Percentiles rank a stretch among this genome's conserved stretches.
These are phyloP conservation scores for Epichloe festucae DNA, from an alignment of 2,329 filamentous ascomycete genomes.

Conservation along the genomic window DNA sequence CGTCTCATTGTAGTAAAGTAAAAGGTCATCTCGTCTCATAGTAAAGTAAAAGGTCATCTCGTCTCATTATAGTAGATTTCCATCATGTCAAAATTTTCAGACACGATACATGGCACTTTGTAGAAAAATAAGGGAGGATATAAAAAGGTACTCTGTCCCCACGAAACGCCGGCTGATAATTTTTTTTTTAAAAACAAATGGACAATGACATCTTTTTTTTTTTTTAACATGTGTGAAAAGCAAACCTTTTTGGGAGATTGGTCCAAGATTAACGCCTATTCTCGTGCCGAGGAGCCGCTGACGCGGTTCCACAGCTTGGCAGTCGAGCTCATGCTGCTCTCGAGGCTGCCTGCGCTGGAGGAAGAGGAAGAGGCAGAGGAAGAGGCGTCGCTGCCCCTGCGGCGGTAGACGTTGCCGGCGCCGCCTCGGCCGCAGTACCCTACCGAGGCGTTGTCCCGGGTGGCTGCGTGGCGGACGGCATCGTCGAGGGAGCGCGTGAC, in stretches of 20 bases:
- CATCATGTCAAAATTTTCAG: too few species aligned
- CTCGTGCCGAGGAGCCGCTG: conserved; percentile 20
- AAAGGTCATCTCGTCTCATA: not conserved
- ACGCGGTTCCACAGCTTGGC: conserved; percentile 21
- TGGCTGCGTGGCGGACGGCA: conserved; percentile 29
- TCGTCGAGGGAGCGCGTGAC: conserved; percentile 37
- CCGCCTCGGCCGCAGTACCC: conserved; percentile 57
- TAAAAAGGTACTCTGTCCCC: conserved; percentile 13
- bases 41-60: not conserved
- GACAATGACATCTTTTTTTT: not conserved
- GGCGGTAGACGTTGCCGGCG: conserved; percentile 51
- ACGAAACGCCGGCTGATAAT: conserved; percentile 14
- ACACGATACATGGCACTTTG: conserved; percentile 1
- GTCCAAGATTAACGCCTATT: conserved; percentile 7
- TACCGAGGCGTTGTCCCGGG: conserved; percentile 27
- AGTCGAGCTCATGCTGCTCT: conserved; percentile 24
- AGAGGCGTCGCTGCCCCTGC: conserved; percentile 21
- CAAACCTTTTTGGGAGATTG: not conserved
- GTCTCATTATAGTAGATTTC: not conserved
- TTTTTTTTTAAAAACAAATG: too few species aligned
- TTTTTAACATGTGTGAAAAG: not conserved
- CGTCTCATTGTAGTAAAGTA: too few species aligned
- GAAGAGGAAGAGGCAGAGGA: conserved; percentile 17
- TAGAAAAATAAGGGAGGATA: conserved; percentile 18
- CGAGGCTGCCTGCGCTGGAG: conserved; percentile 16